phyloP scores from a whole-genome alignment of 441 rosid species.

The Corymbia citriodora region DNA sequence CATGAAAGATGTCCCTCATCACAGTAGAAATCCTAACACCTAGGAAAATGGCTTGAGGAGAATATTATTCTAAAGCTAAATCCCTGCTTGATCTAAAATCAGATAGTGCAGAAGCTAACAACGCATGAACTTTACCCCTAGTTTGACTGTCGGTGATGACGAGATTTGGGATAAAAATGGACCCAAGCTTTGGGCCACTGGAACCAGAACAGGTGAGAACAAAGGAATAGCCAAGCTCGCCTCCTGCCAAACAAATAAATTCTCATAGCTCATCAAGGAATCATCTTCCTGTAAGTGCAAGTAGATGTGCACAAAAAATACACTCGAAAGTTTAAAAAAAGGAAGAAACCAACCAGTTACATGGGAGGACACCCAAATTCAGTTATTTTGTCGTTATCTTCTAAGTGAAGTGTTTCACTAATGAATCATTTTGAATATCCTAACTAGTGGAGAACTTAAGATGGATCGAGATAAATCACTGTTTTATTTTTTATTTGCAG shows the following conservation, averaged over 20 bases:
- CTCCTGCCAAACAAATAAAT: slow-evolving; percentile 45
- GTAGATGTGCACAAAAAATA: background rate
- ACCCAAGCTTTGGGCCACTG: slow-evolving; percentile 89
- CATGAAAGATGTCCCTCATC: background rate
- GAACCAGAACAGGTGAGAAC: slow-evolving; percentile 88
- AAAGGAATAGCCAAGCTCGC: slow-evolving; percentile 86
- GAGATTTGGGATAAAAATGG: slow-evolving; percentile 74
- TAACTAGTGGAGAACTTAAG: background rate
- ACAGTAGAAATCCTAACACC: background rate
- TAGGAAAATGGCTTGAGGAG: background rate
- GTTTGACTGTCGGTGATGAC: slow-evolving; percentile 65
- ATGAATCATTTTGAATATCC: background rate
- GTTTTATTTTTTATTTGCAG: background rate
- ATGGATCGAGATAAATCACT: background rate
- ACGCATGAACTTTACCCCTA: slow-evolving; percentile 53
- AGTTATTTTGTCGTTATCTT: background rate
- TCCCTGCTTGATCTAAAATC: background rate
- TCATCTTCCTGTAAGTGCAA: background rate
- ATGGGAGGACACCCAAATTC: background rate
- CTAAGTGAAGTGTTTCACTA: background rate
- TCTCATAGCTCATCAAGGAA: background rate
- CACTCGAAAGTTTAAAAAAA: background rate
- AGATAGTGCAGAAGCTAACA: background rate
- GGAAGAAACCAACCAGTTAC: background rate
- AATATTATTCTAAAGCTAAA: background rate